These are phyloP conservation scores for Rhodotorula sp. DNA, from an alignment of 1,284 basidiomycete genomes.

Conservation along the genomic window DNA sequence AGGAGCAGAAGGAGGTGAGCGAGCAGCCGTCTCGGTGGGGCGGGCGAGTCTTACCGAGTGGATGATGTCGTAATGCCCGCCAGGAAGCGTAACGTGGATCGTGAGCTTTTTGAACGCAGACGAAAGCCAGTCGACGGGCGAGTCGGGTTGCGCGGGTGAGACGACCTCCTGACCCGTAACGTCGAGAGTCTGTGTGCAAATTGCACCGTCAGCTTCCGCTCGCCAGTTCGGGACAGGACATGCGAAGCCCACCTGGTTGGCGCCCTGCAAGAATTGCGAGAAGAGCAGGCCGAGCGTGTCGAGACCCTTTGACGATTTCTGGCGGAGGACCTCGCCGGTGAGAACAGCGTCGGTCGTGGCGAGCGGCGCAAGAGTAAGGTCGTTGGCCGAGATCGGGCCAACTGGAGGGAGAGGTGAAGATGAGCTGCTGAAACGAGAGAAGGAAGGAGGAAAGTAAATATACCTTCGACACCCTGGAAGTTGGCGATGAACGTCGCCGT, in stretches of 20 bases:
- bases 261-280: slow-evolving; percentile 64
- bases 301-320: slow-evolving; percentile 43
- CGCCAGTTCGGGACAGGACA: neutral
- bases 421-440: slow-evolving; percentile 8
- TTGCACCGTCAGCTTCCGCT: too few species aligned
- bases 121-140: slow-evolving; percentile 66
- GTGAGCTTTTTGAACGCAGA: slow-evolving; percentile 67
- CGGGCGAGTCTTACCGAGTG: slow-evolving; percentile 50
- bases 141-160: slow-evolving; percentile 45
- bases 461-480: slow-evolving; percentile 57
- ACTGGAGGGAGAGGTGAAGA: slow-evolving; percentile 53
- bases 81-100: slow-evolving; percentile 63
- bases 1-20: neutral
- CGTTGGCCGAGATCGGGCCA: slow-evolving; percentile 32
- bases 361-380: slow-evolving; percentile 59
- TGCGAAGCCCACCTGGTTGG: slow-evolving; percentile 50
- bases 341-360: slow-evolving; percentile 58
- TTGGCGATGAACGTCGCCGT: slow-evolving; percentile 64
- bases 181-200: slow-evolving; percentile 54
- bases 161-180: slow-evolving; percentile 64
- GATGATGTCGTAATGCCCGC: slow-evolving; percentile 66
- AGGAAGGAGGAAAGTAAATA: slow-evolving; percentile 54
- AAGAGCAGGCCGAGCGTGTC: slow-evolving; percentile 61
- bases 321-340: slow-evolving; percentile 62
- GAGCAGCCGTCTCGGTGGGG: slow-evolving; percentile 34